Evolutionary conservation across 345 rosid genomes (phyloP).

Genomic region (Litchi chinensis): DNA sequence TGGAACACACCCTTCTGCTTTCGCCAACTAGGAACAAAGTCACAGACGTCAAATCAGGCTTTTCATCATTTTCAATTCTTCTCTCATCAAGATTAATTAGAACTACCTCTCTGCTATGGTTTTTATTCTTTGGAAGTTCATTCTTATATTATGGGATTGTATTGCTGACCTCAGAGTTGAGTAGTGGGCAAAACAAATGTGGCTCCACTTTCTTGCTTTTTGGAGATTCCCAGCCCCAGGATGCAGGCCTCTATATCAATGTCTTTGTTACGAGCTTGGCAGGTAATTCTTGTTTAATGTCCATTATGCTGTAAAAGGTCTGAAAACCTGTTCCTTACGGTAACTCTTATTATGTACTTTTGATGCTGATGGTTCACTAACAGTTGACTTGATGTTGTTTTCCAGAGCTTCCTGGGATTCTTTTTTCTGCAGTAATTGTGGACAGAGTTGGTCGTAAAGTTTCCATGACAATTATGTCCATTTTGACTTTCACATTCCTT

Average conservation of each 20-base stretch:
- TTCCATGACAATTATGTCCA: conserved; percentile 50
- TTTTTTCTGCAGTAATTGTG: conserved; percentile 53
- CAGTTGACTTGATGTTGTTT: neutral
- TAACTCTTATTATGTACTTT: neutral
- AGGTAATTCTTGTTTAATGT: conserved; percentile 33
- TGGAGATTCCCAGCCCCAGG: conserved; percentile 19
- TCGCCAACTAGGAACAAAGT: conserved; percentile 6
- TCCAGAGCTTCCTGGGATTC: conserved; percentile 67
- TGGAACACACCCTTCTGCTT: conserved; percentile 28
- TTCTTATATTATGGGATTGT: conserved; percentile 68
- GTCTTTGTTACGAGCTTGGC: conserved; percentile 58
- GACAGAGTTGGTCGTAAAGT: conserved; percentile 65
- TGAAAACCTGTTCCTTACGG: neutral
- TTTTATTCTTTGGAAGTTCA: conserved; percentile 54
- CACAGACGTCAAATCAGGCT: conserved; percentile 30
- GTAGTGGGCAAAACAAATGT: conserved; percentile 37
- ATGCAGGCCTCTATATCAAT: conserved; percentile 36
- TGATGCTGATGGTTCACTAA: neutral
- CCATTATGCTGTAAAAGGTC: neutral
- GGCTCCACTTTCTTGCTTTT: conserved; percentile 12
- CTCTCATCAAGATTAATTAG: conserved; percentile 45
- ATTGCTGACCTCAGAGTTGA: conserved; percentile 61
- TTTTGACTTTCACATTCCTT: conserved; percentile 44
- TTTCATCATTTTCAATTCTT: conserved; percentile 38
- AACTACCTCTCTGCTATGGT: conserved; percentile 63